Conservation (phyloP, 805 yeast species). For the Vanderwaltozyma verrucispora region DNA sequence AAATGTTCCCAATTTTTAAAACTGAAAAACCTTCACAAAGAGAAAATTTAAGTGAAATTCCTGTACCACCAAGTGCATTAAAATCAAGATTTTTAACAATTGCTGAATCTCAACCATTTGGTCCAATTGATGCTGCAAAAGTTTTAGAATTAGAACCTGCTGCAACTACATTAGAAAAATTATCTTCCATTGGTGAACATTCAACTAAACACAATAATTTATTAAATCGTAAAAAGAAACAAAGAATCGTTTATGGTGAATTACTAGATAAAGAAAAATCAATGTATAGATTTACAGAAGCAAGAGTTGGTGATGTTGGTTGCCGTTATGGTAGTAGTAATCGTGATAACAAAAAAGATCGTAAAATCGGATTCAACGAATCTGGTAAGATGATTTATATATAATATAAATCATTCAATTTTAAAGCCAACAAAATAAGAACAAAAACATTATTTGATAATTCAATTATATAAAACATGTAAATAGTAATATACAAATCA, state of each 20-base stretch:
- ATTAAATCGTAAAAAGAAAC: constrained; percentile 14
- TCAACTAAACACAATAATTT: constrained; percentile 24
- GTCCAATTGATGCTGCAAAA: constrained; percentile 90
- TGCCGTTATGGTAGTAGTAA: constrained; percentile 83
- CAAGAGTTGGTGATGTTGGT: constrained; percentile 79
- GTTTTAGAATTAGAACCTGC: constrained; percentile 85
- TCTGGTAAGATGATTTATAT: constrained; percentile 44
- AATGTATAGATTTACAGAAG: constrained; percentile 63
- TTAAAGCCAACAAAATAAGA: too few relatives aligned
- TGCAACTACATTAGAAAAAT: constrained; percentile 56
- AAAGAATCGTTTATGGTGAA: constrained; percentile 41
- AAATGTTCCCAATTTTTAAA: constrained; percentile 70
- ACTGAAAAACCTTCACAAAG: constrained; percentile 14
- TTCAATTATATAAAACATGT: too few relatives aligned
- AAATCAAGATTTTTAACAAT: constrained; percentile 77
- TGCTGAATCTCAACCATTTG: constrained; percentile 92
- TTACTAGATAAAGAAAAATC: constrained; percentile 59
- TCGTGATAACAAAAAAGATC: constrained; percentile 80
- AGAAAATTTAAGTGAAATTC: constrained; percentile 89
- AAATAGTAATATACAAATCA: too few relatives aligned
- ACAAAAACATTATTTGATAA: too few relatives aligned
- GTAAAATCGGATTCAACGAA: constrained; percentile 62
- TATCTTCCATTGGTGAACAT: constrained; percentile 49
- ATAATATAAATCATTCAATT: too few relatives aligned
- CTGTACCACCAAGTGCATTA: constrained; percentile 73